These are phyloP conservation scores for Perilla frutescens DNA, from an alignment of 257 asterid species.

Conservation along the genomic window DNA sequence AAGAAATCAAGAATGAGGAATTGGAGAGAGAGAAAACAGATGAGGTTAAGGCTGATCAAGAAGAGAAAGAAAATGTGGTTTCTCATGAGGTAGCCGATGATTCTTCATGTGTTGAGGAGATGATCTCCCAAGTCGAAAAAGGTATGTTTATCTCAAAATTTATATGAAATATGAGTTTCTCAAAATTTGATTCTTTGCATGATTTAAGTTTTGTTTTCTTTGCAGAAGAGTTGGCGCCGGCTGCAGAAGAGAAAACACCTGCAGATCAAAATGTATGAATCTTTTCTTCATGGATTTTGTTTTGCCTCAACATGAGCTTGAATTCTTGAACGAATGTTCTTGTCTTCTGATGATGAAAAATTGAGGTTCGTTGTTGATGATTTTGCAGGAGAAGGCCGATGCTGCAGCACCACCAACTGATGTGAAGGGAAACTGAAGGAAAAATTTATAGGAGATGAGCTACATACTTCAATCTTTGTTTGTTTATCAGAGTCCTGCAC, in stretches of 20 bases:
- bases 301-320: not conserved
- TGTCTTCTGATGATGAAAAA: not conserved
- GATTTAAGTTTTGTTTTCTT: not conserved
- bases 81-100: not conserved
- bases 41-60: conserved; percentile 27
- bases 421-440: conserved; percentile 44
- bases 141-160: conserved; percentile 42
- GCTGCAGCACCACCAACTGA: conserved; percentile 43
- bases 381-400: conserved; percentile 48
- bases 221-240: conserved; percentile 47
- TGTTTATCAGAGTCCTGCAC: conserved; percentile 8
- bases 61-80: conserved; percentile 22
- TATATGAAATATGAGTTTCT: not conserved
- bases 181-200: too few species aligned
- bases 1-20: conserved; percentile 25
- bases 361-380: not conserved
- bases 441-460: not conserved
- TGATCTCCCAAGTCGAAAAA: conserved; percentile 9
- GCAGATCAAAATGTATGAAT: conserved; percentile 44
- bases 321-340: not conserved
- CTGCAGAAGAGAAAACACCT: conserved; percentile 46
- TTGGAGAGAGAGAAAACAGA: conserved; percentile 20
- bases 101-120: conserved; percentile 11
- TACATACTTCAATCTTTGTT: conserved; percentile 21
- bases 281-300: not conserved